Base-by-base conservation (phyloP, 768 basidiomycete genomes). In the Agrocybe praecox region DNA sequence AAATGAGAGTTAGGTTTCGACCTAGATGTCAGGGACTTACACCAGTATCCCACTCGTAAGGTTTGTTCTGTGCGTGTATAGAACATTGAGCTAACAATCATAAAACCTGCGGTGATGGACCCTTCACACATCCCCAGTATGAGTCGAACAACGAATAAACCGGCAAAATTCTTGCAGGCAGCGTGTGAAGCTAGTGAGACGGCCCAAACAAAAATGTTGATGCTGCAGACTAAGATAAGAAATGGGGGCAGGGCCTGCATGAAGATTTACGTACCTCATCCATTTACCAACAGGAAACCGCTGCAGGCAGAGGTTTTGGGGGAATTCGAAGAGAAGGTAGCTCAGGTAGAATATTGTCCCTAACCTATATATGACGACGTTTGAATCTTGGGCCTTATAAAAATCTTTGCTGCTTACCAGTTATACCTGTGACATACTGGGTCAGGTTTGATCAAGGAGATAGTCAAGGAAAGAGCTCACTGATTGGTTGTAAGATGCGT, bases 81-180 rank as follows among this genome's bases (percentile, higher is more conserved):
- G 63, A 90, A 91, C 89, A 90, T 90, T 24, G 85, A 83, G 36
- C 76, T 88, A 53, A 90, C 84, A 49, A 91, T 87, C 80, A 91
- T 70, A 68, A 92, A 89, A 0, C 89, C 90, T 1, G 90, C 85
- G 0, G 89, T 90, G 61, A 88, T 83, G 4, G 76, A 76, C 15
- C 79, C 89, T 69, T 92, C 90, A 64, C 89, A 91, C 72, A 85
- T 80, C 29, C 90, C 90, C 6, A 92, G 70, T 19, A 92, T 73
- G 14, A 90, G 60, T 15, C 89, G 80, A 21, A 85, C 84, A 14
- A 78, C 78, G 53, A 91, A 82, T 1, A 91, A 75, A 1, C 81
- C 83, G 0, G 79, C 80, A 61, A 90, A 91, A 65, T 83, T 84
- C 60, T 74, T 87, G 76, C 89, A 90, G 0, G 88, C 90, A 0